Base-by-base conservation (phyloP, 768 basidiomycete species). In the Boletellus sp. region DNA sequence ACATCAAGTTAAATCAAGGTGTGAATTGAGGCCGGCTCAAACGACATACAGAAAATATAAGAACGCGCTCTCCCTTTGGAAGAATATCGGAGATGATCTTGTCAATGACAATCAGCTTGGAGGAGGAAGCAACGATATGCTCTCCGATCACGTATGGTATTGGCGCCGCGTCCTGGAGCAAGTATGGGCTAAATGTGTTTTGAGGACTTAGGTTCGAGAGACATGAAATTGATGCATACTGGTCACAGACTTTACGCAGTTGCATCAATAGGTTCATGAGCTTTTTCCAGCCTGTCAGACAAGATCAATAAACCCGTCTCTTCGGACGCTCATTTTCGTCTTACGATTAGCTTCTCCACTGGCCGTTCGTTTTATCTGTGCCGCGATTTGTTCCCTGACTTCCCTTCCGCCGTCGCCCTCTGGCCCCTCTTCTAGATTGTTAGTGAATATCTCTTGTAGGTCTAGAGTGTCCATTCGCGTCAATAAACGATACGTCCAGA, bases 231-330 rank as follows among this genome's bases (percentile, higher is more conserved):
- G 47, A 11, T 3, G 60, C 79, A 28, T 54, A 81, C 78, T 87
- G 85, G 58, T 85, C 83, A 64, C 85, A 87, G 42, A 85, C 77
- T 71, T 79, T 78, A 39, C 85, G 75, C 11, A 88, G 70, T 64
- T 87, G 85, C 72, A 87, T 77, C 40, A 88, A 62, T n/a, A 87
- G 70, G 63, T 84, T 85, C 77, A 81, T 81, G 38, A 83, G 69
- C 52, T 74, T 75, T 48, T 67, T 74, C 74, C 78, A 83, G 46
- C 72, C 79, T 81, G 50, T n/a, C 2, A 22, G n/a, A 33, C 8
- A 16, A 28, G 2, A 20, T 45, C 17, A 60, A 37, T 12, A 16
- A 52, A 9, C 9, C 8, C 4, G 4, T 36, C 23, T 19, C 1
- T 32, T 10, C 8, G 3, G 40, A 45, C 35, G 32, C 1, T 32